phyloP scores from a whole-genome alignment of 768 basidiomycete genomes.

The Coprinellus micaceus region DNA sequence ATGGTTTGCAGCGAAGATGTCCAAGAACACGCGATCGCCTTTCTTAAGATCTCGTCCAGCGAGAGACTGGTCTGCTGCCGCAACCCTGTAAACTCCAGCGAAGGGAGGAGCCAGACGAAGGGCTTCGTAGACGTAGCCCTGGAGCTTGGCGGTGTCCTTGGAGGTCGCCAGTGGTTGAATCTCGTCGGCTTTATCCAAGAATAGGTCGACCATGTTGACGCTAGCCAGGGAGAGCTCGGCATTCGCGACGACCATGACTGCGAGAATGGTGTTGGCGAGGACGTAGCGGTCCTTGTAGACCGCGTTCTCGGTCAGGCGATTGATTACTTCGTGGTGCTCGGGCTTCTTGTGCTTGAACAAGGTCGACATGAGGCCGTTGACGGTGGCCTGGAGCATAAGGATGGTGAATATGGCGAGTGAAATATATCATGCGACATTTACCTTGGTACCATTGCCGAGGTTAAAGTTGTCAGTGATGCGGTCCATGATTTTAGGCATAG shows the following conservation, averaged over 20 bases:
- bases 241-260: constrained; percentile 62
- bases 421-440: constrained; percentile 17
- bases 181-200: constrained; percentile 41
- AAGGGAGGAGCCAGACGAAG: constrained; percentile 75
- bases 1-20: constrained; percentile 52
- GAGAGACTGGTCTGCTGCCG: constrained; percentile 39
- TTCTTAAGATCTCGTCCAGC: constrained; percentile 40
- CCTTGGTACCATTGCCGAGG: constrained; percentile 36
- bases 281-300: constrained; percentile 92
- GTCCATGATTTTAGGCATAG: constrained; percentile 50
- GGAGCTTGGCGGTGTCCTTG: constrained; percentile 36
- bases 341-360: constrained; percentile 48
- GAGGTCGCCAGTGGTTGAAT: constrained; percentile 35
- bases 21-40: constrained; percentile 57
- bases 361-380: constrained; percentile 26
- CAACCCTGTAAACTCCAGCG: constrained; percentile 58
- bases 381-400: constrained; percentile 22
- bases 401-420: not conserved
- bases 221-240: constrained; percentile 69
- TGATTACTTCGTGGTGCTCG: constrained; percentile 50
- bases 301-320: constrained; percentile 61
- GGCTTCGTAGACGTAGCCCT: constrained; percentile 64
- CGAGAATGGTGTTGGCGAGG: constrained; percentile 91
- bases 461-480: constrained; percentile 54
- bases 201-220: constrained; percentile 63